Evolutionary conservation across 208 protist species (phyloP), one percentile per base, ranked within the genome.

Genomic region (Strigomonas culicis): DNA sequence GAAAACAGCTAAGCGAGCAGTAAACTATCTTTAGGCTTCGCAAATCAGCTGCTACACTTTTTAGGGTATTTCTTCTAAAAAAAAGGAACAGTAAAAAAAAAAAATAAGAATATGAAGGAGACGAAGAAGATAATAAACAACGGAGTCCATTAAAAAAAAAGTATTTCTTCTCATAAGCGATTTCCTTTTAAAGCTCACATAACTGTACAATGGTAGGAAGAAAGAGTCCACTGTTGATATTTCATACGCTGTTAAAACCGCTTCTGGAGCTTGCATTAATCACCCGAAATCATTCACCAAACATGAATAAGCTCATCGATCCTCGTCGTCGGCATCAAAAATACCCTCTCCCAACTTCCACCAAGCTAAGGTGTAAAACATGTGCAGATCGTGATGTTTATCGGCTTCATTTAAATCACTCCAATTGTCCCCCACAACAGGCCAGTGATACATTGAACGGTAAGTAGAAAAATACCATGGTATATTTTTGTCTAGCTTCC

Each of bases 401-500:
- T 95, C 74, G 13, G 71, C 61, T 65, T 92, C 83, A 58, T 95
- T 92, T 13, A 95, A 56, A 64, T 95, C 89, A 55, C 86, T 93
- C 84, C 86, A 95, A 44, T 88, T 87, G 60, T 95, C 89, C 11
- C 89, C 89, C n/a, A 78, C 73, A 25, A 84, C 74, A 27, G 89
- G 89, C 89, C 89, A 95, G 66, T 93, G 86, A 56, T 95, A 92
- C 86, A 95, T 95, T 11, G 89, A 91, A 30, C 89, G 80, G 58
- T 95, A 95, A 2, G 86, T 90, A 1, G 89, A 91, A 68, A 95
- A 95, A 66, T 89, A 95, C 89, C 89, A 95, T n/a, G 89, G 89
- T 32, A 95, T 90, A 72, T 95, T 95, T 62, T 92, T 82, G 55
- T 95, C 89, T 10, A 95, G 65, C 55, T 95, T 95, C 52, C 89